Base-by-base conservation (phyloP, 805 yeast genomes). In the Myxozyma neotropica region DNA sequence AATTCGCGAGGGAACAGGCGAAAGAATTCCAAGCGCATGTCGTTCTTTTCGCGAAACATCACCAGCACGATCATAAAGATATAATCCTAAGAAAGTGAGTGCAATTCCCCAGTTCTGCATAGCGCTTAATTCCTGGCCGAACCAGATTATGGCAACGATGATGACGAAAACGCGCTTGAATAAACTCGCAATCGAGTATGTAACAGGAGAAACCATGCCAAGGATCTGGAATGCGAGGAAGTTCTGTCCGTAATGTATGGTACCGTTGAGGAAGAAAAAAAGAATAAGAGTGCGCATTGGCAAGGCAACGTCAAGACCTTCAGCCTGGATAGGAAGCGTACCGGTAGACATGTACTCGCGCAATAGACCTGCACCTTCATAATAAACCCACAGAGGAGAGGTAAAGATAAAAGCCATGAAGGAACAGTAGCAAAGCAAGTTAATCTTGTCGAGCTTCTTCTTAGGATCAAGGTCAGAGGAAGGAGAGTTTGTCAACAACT, bases 131-230 rank as follows among this genome's bases (percentile, higher is more conserved):
- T 58, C 65, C 66, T 78, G 80, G 26, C 86, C 86, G 38, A 79
- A 80, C 78, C 80, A 81, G 42, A 87, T 59, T 76, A 92, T 88
- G 67, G 96, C 88, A 0, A 86, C 86, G 1, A 87, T 80, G 44
- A 91, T 90, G 31, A 91, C 83, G 0, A 89, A 87, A n/a, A 91
- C 87, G 68, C 96, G 83, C 74, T 91, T 91, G 83, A 91, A 81
- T 82, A 91, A 81, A 44, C 89, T 84, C 2, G 96, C 96, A 58
- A 91, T 85, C 1, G 95, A 87, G 73, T 89, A 91, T 2, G 94
- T 83, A 12, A 91, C 85, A 0, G 97, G 89, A 1, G 96, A 88
- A 4, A 91, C 80, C 70, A 86, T 81, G 21, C 96, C 94, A 46
- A 91, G 74, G 33, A 91, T 77, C 74, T 88, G 89, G 73, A 88